Percentiles rank a stretch among this genome's conserved stretches.
Evolutionary conservation across 1,284 basidiomycete genomes (phyloP).

Genomic region (Ceratobasidium sp.): DNA sequence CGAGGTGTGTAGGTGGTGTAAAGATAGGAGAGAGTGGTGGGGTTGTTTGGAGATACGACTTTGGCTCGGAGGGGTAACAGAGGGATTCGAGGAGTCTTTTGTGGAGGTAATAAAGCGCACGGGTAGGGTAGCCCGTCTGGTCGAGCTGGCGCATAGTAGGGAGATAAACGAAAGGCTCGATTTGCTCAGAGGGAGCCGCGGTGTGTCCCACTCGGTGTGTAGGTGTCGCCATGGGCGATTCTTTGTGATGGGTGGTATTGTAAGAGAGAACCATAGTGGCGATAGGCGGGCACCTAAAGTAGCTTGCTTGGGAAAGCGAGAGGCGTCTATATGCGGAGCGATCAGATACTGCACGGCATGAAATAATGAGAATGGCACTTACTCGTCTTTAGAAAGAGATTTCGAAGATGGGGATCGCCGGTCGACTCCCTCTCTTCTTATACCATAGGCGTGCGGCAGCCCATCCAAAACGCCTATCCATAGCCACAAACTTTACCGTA

Average conservation of each 20-base stretch:
- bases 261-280: slow-evolving; percentile 1
- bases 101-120: slow-evolving; percentile 37
- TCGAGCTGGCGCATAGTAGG: slow-evolving; percentile 32
- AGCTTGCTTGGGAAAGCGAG: slow-evolving; percentile 10
- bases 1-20: background rate
- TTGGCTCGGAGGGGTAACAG: background rate
- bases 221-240: slow-evolving; percentile 2
- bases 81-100: slow-evolving; percentile 12
- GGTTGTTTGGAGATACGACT: background rate
- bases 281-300: background rate
- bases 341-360: slow-evolving; percentile 13
- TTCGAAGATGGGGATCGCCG: background rate
- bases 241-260: background rate
- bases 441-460: background rate
- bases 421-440: background rate
- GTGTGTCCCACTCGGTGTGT: background rate
- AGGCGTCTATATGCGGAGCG: slow-evolving; percentile 31
- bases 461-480: background rate
- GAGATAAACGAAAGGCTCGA: background rate
- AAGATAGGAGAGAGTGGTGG: slow-evolving; percentile 10
- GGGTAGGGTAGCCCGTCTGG: slow-evolving; percentile 23
- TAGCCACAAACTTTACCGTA: slow-evolving; percentile 1
- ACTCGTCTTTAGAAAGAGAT: background rate
- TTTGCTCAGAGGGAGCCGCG: no score
- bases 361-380: background rate